phyloP scores from a whole-genome alignment of 1,139 yeast genomes.

The Suhomyces taliae region DNA sequence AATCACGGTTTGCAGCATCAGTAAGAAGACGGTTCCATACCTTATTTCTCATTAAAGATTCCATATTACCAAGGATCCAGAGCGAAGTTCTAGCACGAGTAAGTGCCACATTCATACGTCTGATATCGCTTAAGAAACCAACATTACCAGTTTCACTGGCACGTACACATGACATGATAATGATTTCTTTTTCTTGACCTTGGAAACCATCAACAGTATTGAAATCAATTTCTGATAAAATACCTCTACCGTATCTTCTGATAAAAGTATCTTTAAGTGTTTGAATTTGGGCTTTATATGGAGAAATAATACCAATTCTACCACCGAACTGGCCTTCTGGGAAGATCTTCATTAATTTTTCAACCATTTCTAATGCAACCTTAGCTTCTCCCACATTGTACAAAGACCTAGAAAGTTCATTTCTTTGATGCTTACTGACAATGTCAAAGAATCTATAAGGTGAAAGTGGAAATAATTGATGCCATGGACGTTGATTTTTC shows the following conservation, averaged over 20 bases:
- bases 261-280: constrained; percentile 58
- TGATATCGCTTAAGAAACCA: constrained; percentile 83
- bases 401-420: constrained; percentile 64
- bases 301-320: constrained; percentile 87
- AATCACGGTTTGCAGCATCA: constrained; percentile 57
- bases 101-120: constrained; percentile 95
- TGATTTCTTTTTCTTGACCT: constrained; percentile 95
- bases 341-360: constrained; percentile 48
- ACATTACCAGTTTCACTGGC: constrained; percentile 70
- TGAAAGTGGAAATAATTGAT: constrained; percentile 47
- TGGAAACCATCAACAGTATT: constrained; percentile 98
- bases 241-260: constrained; percentile 59
- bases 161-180: constrained; percentile 92
- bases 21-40: constrained; percentile 68
- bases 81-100: constrained; percentile 91
- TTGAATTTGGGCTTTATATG: constrained; percentile 85
- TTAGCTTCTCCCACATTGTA: constrained; percentile 70
- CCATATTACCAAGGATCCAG: constrained; percentile 86
- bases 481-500: constrained; percentile 76
- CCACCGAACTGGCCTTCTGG: constrained; percentile 62
- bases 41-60: constrained; percentile 58
- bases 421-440: constrained; percentile 61
- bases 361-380: constrained; percentile 70
- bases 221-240: constrained; percentile 73
- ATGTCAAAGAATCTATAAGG: constrained; percentile 85